These are phyloP conservation scores for Myxozyma mucilagina DNA, from an alignment of 805 yeast genomes.

Conservation along the genomic window DNA sequence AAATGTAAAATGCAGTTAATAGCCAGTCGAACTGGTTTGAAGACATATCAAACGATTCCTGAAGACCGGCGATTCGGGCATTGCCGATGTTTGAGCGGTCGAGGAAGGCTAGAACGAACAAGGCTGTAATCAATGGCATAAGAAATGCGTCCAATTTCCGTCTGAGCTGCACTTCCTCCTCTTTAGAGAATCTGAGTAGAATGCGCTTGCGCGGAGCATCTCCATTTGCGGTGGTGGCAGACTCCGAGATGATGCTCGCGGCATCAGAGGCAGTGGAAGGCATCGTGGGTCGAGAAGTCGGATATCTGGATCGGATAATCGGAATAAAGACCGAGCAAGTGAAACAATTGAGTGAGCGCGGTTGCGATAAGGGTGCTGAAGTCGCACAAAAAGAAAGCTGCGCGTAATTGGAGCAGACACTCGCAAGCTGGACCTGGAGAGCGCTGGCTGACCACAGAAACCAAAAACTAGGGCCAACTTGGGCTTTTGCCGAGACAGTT, in stretches of 20 bases:
- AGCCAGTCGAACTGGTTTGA: constrained; percentile 33
- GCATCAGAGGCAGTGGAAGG: background rate
- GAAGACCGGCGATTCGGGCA: constrained; percentile 56
- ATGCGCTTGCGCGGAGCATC: constrained; percentile 14
- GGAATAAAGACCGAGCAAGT: background rate
- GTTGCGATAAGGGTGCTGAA: too few species aligned
- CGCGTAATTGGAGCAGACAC: too few species aligned
- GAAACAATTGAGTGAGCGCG: background rate
- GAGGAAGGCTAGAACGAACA: constrained; percentile 51
- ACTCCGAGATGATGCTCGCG: constrained; percentile 1
- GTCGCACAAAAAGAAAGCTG: too few species aligned
- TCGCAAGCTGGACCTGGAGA: too few species aligned
- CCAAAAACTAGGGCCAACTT: too few species aligned
- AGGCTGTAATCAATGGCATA: constrained; percentile 46
- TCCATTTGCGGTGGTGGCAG: background rate
- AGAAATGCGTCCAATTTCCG: constrained; percentile 31
- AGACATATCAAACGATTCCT: constrained; percentile 37
- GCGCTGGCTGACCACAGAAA: too few species aligned
- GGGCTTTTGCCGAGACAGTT: too few species aligned
- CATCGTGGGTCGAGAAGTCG: background rate
- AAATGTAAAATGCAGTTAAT: constrained; percentile 30
- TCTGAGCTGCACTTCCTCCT: constrained; percentile 24
- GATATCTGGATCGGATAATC: background rate
- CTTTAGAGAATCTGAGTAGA: constrained; percentile 21
- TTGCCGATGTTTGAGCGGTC: constrained; percentile 63